phyloP scores from a whole-genome alignment of 441 rosid genomes.

The Rhodomyrtus psidioides region DNA sequence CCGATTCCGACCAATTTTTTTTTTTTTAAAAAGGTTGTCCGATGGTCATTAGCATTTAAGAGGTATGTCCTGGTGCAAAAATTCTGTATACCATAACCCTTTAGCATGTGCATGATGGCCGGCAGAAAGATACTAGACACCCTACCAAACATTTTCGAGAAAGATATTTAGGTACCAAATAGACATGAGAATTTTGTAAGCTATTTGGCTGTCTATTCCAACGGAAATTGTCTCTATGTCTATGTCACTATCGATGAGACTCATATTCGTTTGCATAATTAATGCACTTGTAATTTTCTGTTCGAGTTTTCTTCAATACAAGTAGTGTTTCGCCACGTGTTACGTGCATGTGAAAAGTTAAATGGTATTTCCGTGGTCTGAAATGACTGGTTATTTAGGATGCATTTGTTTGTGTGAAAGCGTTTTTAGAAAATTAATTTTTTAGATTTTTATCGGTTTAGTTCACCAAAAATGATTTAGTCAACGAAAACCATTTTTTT shows the following conservation, averaged over 20 bases:
- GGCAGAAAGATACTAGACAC: neutral
- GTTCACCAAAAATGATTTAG: too few species aligned
- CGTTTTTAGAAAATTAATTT: too few species aligned
- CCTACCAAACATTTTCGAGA: neutral
- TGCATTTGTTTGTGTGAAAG: too few species aligned
- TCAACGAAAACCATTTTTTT: too few species aligned
- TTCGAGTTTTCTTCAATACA: neutral
- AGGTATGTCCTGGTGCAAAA: neutral
- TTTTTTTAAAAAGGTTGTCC: neutral
- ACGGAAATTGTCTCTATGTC: neutral
- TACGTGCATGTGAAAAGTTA: neutral
- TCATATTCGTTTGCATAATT: neutral
- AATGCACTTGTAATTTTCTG: neutral
- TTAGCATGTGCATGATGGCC: neutral
- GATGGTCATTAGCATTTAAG: neutral
- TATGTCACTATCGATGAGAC: neutral
- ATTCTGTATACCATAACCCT: neutral
- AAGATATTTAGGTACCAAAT: neutral
- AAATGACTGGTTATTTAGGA: too few species aligned
- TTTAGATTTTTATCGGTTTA: too few species aligned
- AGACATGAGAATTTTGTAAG: neutral
- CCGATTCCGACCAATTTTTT: neutral
- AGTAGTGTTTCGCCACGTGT: neutral
- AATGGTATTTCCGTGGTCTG: too few species aligned
- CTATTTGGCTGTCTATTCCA: neutral